Percentiles rank a stretch among this genome's conserved stretches.
Conservation (phyloP, 208 protist species). For the Wallacemonas rigidus region DNA sequence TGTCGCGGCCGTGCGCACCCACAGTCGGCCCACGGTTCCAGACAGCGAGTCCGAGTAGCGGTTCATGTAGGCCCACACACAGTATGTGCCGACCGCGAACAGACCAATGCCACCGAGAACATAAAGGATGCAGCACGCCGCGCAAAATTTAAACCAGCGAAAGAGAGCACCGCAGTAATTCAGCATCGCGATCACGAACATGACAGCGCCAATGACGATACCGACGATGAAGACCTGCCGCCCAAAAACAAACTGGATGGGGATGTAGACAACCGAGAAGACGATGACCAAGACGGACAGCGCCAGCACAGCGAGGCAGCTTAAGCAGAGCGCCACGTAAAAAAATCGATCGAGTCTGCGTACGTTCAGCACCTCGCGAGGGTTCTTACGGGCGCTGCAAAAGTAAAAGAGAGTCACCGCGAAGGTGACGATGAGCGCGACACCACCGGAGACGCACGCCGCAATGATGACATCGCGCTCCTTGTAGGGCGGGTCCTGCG, state of each 20-base stretch:
- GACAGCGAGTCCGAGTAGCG: conserved; percentile 22
- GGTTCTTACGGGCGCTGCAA: conserved; percentile 23
- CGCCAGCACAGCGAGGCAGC: conserved; percentile 24
- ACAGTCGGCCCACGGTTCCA: conserved; percentile 23
- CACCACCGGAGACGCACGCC: conserved; percentile 21
- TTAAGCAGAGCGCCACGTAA: conserved; percentile 12
- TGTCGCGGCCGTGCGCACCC: conserved; percentile 23
- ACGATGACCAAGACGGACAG: conserved; percentile 27
- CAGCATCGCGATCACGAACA: conserved; percentile 23
- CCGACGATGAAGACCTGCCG: conserved; percentile 28
- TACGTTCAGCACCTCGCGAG: conserved; percentile 52
- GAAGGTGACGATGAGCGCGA: conserved; percentile 24
- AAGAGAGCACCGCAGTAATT: conserved; percentile 43
- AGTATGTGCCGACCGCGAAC: conserved; percentile 34
- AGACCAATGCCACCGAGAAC: conserved; percentile 34
- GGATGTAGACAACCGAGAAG: conserved; percentile 27
- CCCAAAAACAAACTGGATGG: conserved; percentile 29
- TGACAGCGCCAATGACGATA: conserved; percentile 31
- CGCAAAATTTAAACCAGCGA: conserved; percentile 29
- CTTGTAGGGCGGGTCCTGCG: conserved; percentile 3
- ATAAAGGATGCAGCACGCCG: conserved; percentile 34
- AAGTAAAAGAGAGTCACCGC: conserved; percentile 31
- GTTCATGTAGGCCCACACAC: conserved; percentile 25
- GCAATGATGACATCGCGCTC: conserved; percentile 28
- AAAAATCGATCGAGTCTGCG: conserved; percentile 32